A percentile compares a stretch with the other conserved stretches of the same genome.
These are phyloP conservation scores for Pythium chondricola DNA, from an alignment of 352 stramenopile genomes.

Conservation along the genomic window DNA sequence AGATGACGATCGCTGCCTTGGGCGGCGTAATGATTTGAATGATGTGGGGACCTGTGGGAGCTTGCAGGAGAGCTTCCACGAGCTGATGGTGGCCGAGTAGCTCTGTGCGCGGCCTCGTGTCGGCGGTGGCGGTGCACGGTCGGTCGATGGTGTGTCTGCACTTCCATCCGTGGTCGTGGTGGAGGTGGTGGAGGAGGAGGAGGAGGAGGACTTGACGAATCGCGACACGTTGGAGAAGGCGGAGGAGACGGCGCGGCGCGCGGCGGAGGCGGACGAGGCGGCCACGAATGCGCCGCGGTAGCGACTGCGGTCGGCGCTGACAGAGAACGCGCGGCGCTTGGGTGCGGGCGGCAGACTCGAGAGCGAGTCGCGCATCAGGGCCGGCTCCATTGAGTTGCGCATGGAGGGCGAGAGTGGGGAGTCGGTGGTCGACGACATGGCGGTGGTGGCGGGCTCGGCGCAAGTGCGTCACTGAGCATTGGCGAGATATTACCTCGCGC, in stretches of 20 bases:
- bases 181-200: slow-evolving; percentile 34
- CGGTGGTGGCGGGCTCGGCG: background rate
- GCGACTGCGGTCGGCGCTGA: slow-evolving; percentile 34
- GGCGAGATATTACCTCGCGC: no score
- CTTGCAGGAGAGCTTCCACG: slow-evolving; percentile 19
- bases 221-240: slow-evolving; percentile 38
- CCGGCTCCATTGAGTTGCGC: slow-evolving; percentile 10
- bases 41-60: slow-evolving; percentile 17
- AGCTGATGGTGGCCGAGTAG: slow-evolving; percentile 2
- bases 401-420: background rate
- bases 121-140: background rate
- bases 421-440: slow-evolving; percentile 1
- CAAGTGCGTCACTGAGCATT: background rate
- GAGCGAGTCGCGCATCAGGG: slow-evolving; percentile 12
- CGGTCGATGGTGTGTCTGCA: background rate
- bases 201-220: slow-evolving; percentile 22
- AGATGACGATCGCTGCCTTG: slow-evolving; percentile 5
- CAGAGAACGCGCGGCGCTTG: slow-evolving; percentile 51
- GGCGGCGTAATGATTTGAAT: slow-evolving; percentile 19
- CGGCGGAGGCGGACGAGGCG: slow-evolving; percentile 23
- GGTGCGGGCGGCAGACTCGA: slow-evolving; percentile 8
- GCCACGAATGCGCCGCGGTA: slow-evolving; percentile 20
- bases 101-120: slow-evolving; percentile 5
- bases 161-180: slow-evolving; percentile 16
- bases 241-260: slow-evolving; percentile 26